Evolutionary conservation across 2,329 filamentous ascomycete species (phyloP).

Genomic region (Microdochium bolleyi): DNA sequence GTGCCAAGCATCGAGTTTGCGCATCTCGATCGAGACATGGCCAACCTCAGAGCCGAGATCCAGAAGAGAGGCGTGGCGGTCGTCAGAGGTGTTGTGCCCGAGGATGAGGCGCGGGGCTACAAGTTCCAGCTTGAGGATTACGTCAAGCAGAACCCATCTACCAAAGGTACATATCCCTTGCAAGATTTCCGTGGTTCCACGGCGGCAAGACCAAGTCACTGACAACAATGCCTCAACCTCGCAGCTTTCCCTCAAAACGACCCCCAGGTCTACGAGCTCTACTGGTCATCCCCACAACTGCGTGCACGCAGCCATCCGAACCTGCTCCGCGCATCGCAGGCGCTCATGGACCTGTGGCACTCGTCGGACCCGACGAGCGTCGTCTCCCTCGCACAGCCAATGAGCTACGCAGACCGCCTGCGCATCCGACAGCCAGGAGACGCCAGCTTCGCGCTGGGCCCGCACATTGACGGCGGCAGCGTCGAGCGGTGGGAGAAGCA

Average conservation of each 20-base stretch:
- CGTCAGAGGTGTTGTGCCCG: conserved; percentile 56
- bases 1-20: conserved; percentile 45
- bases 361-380: conserved; percentile 36
- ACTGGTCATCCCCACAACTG: conserved; percentile 65
- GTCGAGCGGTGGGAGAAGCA: conserved; percentile 67
- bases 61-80: conserved; percentile 55
- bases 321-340: conserved; percentile 51
- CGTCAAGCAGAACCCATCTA: conserved; percentile 52
- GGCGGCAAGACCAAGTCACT: not conserved
- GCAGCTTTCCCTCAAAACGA: conserved; percentile 57
- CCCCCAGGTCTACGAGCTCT: conserved; percentile 67
- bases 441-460: conserved; percentile 60
- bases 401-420: conserved; percentile 64
- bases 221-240: not conserved
- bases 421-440: conserved; percentile 68
- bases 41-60: conserved; percentile 37
- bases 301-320: conserved; percentile 60
- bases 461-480: conserved; percentile 67
- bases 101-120: conserved; percentile 53
- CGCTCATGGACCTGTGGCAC: conserved; percentile 58
- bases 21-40: conserved; percentile 30
- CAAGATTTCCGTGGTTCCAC: no score
- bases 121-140: conserved; percentile 61
- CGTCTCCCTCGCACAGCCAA: conserved; percentile 45
- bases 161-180: conserved; percentile 31